Evolutionary conservation across 495 filamentous ascomycete species (phyloP).

Genomic region (Neurospora sp.): DNA sequence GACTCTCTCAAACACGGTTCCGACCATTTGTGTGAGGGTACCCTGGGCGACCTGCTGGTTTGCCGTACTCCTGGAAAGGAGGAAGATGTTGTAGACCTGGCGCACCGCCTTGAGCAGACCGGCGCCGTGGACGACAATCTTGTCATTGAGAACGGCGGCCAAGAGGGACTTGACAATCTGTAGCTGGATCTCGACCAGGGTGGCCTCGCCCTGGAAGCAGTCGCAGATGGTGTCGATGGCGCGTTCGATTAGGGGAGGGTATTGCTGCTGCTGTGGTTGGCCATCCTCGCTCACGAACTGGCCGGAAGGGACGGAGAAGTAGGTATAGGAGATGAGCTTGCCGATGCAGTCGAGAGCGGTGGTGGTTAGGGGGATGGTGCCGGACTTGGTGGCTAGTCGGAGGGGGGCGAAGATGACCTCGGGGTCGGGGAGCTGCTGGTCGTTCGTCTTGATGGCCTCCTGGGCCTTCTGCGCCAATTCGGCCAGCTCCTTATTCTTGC

Average conservation of each 20-base stretch:
- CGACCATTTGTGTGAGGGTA: slow-evolving; percentile 96
- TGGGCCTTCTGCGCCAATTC: slow-evolving; percentile 74
- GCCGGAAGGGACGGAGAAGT: slow-evolving; percentile 71
- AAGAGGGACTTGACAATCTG: slow-evolving; percentile 97
- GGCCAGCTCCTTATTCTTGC: slow-evolving; percentile 66
- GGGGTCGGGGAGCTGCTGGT: slow-evolving; percentile 63
- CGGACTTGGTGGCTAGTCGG: slow-evolving; percentile 73
- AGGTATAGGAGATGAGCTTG: slow-evolving; percentile 96
- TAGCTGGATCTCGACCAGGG: slow-evolving; percentile 79
- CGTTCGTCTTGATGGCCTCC: slow-evolving; percentile 67
- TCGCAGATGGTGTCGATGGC: slow-evolving; percentile 99
- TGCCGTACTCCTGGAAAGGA: slow-evolving; percentile 78
- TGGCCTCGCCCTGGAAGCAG: slow-evolving; percentile 94
- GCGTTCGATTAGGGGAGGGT: slow-evolving; percentile 66
- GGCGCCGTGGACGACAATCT: slow-evolving; percentile 94
- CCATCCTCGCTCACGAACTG: slow-evolving; percentile 29
- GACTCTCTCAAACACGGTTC: slow-evolving; percentile 93
- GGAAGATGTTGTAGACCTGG: slow-evolving; percentile 97
- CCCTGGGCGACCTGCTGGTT: slow-evolving; percentile 97
- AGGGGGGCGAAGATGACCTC: slow-evolving; percentile 87
- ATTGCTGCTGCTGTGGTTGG: slow-evolving; percentile 33
- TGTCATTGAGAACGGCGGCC: slow-evolving; percentile 93
- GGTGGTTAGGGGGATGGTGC: slow-evolving; percentile 73
- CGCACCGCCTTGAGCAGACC: slow-evolving; percentile 96
- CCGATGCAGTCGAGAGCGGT: slow-evolving; percentile 96